These are phyloP conservation scores for Pleoardoris graminearum DNA, from an alignment of 2,329 filamentous ascomycete species.

Conservation along the genomic window DNA sequence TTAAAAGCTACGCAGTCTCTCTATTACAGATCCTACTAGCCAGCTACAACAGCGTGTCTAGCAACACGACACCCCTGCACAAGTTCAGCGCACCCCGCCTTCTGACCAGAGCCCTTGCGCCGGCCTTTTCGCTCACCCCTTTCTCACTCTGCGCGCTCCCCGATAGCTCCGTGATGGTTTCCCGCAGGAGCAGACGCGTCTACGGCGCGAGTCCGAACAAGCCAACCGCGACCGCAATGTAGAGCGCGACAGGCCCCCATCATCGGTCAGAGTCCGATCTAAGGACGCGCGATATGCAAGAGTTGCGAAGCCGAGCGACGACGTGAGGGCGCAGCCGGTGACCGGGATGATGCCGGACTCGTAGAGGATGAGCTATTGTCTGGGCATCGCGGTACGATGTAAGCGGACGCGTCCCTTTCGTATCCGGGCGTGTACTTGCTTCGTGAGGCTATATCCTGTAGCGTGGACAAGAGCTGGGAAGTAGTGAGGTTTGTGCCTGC, in stretches of 20 bases:
- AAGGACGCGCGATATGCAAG: slow-evolving; percentile 16
- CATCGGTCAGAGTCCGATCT: neutral
- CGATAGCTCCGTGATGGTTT: slow-evolving; percentile 10
- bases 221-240: slow-evolving; percentile 15
- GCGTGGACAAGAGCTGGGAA: slow-evolving; percentile 23
- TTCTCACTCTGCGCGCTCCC: slow-evolving; percentile 10
- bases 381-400: no score
- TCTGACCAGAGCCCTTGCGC: slow-evolving; percentile 17
- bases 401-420: slow-evolving; percentile 10
- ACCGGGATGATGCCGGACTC: slow-evolving; percentile 23
- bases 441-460: slow-evolving; percentile 11
- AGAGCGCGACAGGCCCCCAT: slow-evolving; percentile 9
- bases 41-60: no score
- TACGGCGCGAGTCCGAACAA: slow-evolving; percentile 20
- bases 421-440: slow-evolving; percentile 14
- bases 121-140: slow-evolving; percentile 2
- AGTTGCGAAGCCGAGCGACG: slow-evolving; percentile 18
- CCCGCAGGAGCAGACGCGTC: slow-evolving; percentile 17
- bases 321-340: slow-evolving; percentile 18
- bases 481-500: slow-evolving; percentile 24
- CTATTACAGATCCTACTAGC: no score
- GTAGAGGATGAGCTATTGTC: slow-evolving; percentile 28
- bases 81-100: slow-evolving; percentile 22
- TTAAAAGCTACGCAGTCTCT: no score
- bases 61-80: slow-evolving; percentile 13